Percentiles rank a stretch among this genome's conserved stretches.
These are phyloP conservation scores for Akanthomyces dipterigenus DNA, from an alignment of 2,329 filamentous ascomycete genomes.

Conservation along the genomic window DNA sequence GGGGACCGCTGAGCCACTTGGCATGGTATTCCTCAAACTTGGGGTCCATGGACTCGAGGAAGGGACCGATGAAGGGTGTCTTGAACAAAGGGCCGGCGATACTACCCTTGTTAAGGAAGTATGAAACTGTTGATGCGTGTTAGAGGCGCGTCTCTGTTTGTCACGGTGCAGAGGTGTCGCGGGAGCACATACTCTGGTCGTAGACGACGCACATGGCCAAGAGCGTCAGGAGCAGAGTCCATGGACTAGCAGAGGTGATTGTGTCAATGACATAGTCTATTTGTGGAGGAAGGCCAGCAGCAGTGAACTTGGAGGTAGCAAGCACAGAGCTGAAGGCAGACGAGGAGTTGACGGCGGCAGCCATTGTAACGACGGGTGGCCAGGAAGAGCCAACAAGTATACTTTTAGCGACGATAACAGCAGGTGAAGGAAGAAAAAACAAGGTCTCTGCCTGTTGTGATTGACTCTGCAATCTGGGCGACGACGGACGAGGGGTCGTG, in stretches of 20 bases:
- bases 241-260: slow-evolving; percentile 50
- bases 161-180: not conserved
- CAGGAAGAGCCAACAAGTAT: not conserved
- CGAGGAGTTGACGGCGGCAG: slow-evolving; percentile 55
- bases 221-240: slow-evolving; percentile 62
- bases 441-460: not conserved
- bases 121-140: slow-evolving; percentile 53
- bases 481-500: slow-evolving; percentile 1
- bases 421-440: not conserved
- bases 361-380: slow-evolving; percentile 32
- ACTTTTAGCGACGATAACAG: not conserved
- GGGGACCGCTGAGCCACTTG: slow-evolving; percentile 85
- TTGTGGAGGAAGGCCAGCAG: slow-evolving; percentile 46
- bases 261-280: slow-evolving; percentile 48
- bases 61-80: slow-evolving; percentile 87
- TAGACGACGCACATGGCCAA: slow-evolving; percentile 69
- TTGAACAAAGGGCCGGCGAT: slow-evolving; percentile 72
- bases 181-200: slow-evolving; percentile 69
- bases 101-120: slow-evolving; percentile 66
- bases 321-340: slow-evolving; percentile 64
- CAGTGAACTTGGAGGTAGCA: slow-evolving; percentile 50
- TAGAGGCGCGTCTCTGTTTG: slow-evolving; percentile 11
- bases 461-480: not conserved
- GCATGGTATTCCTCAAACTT: slow-evolving; percentile 85
- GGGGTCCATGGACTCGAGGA: slow-evolving; percentile 84